phyloP scores from a whole-genome alignment of 371 early-diverging fungal species.

The Mortierella sp. region DNA sequence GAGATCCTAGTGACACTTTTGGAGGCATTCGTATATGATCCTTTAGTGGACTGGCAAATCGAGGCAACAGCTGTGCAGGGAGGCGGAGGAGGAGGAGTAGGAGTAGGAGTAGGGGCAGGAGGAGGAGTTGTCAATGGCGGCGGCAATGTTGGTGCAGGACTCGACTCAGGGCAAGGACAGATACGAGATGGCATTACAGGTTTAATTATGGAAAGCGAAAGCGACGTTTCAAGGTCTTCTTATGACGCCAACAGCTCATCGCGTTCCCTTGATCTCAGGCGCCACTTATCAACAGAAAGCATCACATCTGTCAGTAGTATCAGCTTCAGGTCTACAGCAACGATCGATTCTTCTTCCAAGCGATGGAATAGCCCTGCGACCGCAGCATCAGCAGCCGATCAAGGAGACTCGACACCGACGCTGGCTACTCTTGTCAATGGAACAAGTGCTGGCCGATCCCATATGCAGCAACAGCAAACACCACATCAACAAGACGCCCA shows the following conservation, averaged over 20 bases:
- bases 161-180: slow-evolving; percentile 6
- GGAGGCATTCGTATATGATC: slow-evolving; percentile 96
- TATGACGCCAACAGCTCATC: slow-evolving; percentile 12
- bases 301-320: slow-evolving; percentile 24
- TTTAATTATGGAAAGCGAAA: slow-evolving; percentile 15
- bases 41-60: slow-evolving; percentile 75
- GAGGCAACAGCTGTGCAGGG: slow-evolving; percentile 48
- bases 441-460: background rate
- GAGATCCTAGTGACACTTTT: slow-evolving; percentile 88
- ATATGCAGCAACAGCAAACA: slow-evolving; percentile 6
- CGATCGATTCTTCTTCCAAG: slow-evolving; percentile 11
- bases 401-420: slow-evolving; percentile 7
- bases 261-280: slow-evolving; percentile 8
- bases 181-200: slow-evolving; percentile 4
- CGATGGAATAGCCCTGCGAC: slow-evolving; percentile 9
- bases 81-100: slow-evolving; percentile 1
- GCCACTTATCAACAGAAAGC: slow-evolving; percentile 32
- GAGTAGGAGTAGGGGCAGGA: background rate
- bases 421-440: slow-evolving; percentile 1
- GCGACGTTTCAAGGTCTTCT: slow-evolving; percentile 11
- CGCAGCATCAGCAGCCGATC: slow-evolving; percentile 14
- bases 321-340: slow-evolving; percentile 27
- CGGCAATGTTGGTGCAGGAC: slow-evolving; percentile 6
- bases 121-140: background rate
- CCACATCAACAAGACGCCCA: slow-evolving; percentile 19